Percentiles rank a stretch among this genome's conserved stretches.
phyloP scores from a whole-genome alignment of 129 eudicot genomes.

The Heracleum sosnowskyi region DNA sequence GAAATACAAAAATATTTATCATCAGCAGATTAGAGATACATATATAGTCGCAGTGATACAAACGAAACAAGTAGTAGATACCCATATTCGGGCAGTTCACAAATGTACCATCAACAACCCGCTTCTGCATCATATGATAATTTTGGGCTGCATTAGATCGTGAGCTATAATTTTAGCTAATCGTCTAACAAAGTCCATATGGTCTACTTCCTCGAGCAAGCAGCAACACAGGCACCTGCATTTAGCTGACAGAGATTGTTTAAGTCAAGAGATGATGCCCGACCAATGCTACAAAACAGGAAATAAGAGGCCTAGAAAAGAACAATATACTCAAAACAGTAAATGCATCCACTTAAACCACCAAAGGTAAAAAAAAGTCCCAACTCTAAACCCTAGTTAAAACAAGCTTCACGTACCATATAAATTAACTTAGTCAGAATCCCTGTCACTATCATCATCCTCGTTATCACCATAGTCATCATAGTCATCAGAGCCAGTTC shows the following conservation, averaged over 20 bases:
- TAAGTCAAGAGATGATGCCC: not conserved
- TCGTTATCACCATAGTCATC: not conserved
- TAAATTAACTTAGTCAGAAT: slow-evolving; percentile 14
- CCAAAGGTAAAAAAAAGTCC: not conserved
- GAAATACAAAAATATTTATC: not conserved
- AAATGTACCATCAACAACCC: not conserved
- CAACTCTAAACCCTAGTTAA: too few relatives aligned
- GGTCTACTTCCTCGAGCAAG: not conserved
- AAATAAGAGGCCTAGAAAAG: not conserved
- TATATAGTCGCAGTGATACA: not conserved
- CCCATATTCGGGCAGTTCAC: not conserved
- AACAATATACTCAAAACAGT: not conserved
- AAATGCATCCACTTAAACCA: not conserved
- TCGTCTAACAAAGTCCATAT: not conserved
- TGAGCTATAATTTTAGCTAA: not conserved
- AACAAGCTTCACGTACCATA: not conserved
- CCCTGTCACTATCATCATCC: slow-evolving; percentile 18
- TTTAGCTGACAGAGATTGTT: not conserved
- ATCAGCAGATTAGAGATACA: not conserved
- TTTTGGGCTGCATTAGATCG: too few relatives aligned
- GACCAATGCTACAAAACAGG: not conserved
- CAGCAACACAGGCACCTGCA: not conserved
- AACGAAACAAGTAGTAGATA: too few relatives aligned
- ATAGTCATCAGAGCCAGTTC: not conserved
- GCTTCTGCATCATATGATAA: not conserved